Conservation (phyloP, 2,329 filamentous ascomycete genomes). For the Taxawa tesnikishii region DNA sequence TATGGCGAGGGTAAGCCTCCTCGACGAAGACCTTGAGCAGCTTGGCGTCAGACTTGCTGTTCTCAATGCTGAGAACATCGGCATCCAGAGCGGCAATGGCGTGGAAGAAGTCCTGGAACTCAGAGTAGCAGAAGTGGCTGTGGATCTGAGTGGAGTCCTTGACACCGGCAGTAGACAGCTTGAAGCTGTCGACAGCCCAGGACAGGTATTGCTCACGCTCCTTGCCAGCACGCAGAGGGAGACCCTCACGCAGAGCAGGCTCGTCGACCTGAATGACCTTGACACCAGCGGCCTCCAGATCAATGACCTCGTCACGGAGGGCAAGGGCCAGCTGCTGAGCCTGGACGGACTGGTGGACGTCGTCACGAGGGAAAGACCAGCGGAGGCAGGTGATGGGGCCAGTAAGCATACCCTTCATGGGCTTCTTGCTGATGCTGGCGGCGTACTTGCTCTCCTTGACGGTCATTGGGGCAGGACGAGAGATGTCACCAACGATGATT, state of each 20-base stretch:
- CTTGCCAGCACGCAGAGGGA: constrained; percentile 83
- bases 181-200: constrained; percentile 98
- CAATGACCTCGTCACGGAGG: constrained; percentile 94
- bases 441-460: constrained; percentile 99
- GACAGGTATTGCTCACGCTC: constrained; percentile 94
- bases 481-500: constrained; percentile 98
- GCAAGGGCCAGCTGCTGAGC: constrained; percentile 97
- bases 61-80: constrained; percentile 98
- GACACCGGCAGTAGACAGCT: constrained; percentile 84
- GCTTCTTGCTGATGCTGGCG: constrained; percentile 89
- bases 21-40: constrained; percentile 97
- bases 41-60: constrained; percentile 99
- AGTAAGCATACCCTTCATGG: constrained; percentile 99
- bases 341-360: constrained; percentile 98
- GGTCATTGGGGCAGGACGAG: constrained; percentile 91
- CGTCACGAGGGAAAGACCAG: constrained; percentile 99
- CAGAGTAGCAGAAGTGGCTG: constrained; percentile 99
- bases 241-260: constrained; percentile 97
- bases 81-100: constrained; percentile 96
- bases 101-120: constrained; percentile 99
- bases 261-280: constrained; percentile 99
- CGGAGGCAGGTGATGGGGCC: constrained; percentile 96
- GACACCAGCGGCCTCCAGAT: constrained; percentile 93
- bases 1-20: constrained; percentile 93
- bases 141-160: constrained; percentile 97